Conservation (phyloP, 208 protist species). For the Zelonia costaricensis region DNA sequence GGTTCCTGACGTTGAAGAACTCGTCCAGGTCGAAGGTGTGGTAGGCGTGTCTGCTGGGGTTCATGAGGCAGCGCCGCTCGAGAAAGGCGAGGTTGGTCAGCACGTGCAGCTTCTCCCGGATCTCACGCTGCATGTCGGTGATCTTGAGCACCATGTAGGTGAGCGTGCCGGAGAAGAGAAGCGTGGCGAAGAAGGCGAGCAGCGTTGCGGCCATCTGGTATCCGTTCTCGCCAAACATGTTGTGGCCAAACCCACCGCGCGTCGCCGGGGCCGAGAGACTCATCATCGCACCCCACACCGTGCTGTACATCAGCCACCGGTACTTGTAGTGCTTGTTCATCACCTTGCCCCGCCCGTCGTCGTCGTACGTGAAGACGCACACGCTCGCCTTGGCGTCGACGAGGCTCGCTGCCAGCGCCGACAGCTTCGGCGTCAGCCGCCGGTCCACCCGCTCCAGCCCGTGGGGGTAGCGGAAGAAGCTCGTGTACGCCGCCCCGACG, state of each 20-base stretch:
- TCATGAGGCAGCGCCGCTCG: conserved; percentile 59
- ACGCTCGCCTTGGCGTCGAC: conserved; percentile 67
- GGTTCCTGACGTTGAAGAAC: conserved; percentile 40
- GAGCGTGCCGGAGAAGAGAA: conserved; percentile 53
- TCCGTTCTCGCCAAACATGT: conserved; percentile 40
- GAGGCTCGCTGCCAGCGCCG: conserved; percentile 65
- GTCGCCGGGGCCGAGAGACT: conserved; percentile 59
- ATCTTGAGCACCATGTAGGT: conserved; percentile 69
- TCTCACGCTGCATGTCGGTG: conserved; percentile 82
- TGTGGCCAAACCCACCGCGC: conserved; percentile 44
- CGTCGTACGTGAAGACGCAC: conserved; percentile 79
- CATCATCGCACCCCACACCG: conserved; percentile 53
- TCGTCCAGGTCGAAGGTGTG: conserved; percentile 65
- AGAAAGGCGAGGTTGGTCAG: conserved; percentile 72
- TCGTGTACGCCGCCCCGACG: conserved; percentile 53
- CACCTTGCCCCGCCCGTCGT: conserved; percentile 67
- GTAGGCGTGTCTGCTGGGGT: conserved; percentile 44
- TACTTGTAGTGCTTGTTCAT: conserved; percentile 71
- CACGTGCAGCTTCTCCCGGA: conserved; percentile 65
- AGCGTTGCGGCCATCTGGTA: conserved; percentile 44
- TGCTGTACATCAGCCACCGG: conserved; percentile 49
- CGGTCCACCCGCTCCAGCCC: conserved; percentile 72
- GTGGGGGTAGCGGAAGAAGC: conserved; percentile 67
- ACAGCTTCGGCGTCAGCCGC: conserved; percentile 58
- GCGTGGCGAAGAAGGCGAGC: conserved; percentile 51